These are phyloP conservation scores for Amyloporia xantha DNA, from an alignment of 768 basidiomycete genomes.

Conservation along the genomic window DNA sequence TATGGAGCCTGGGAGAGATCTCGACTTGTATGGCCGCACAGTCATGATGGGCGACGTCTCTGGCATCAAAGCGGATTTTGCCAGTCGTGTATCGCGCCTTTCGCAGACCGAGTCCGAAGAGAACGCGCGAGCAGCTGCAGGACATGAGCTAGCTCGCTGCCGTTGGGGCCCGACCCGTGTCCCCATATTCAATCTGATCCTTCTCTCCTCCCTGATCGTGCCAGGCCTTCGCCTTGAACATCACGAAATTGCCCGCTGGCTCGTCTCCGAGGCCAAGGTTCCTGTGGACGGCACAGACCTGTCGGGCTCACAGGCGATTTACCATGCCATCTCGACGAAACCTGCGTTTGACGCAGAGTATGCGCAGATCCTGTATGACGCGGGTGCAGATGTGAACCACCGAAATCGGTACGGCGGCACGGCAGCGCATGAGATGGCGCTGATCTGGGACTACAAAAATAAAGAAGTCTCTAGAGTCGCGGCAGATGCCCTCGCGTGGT, in stretches of 20 bases:
- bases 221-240: conserved; percentile 18
- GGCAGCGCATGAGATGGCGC: conserved; percentile 32
- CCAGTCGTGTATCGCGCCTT: conserved; percentile 14
- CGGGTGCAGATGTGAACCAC: conserved; percentile 35
- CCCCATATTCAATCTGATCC: conserved; percentile 34
- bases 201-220: conserved; percentile 24
- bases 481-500: conserved; percentile 29
- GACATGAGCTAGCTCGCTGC: conserved; percentile 26
- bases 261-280: conserved; percentile 28
- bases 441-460: conserved; percentile 23
- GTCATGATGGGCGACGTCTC: conserved; percentile 24
- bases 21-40: conserved; percentile 27
- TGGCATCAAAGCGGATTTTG: conserved; percentile 22
- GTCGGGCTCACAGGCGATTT: conserved; percentile 35
- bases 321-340: conserved; percentile 36
- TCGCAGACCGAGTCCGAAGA: background rate
- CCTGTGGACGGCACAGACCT: conserved; percentile 33
- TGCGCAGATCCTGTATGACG: conserved; percentile 35
- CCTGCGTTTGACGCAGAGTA: conserved; percentile 35
- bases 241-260: conserved; percentile 28
- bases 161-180: conserved; percentile 36
- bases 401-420: conserved; percentile 36
- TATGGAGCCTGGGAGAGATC: conserved; percentile 31
- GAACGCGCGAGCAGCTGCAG: conserved; percentile 15
- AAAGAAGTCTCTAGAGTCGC: conserved; percentile 18